These are phyloP conservation scores for Pyrenula aspistea DNA, from an alignment of 495 filamentous ascomycete genomes.

Conservation along the genomic window DNA sequence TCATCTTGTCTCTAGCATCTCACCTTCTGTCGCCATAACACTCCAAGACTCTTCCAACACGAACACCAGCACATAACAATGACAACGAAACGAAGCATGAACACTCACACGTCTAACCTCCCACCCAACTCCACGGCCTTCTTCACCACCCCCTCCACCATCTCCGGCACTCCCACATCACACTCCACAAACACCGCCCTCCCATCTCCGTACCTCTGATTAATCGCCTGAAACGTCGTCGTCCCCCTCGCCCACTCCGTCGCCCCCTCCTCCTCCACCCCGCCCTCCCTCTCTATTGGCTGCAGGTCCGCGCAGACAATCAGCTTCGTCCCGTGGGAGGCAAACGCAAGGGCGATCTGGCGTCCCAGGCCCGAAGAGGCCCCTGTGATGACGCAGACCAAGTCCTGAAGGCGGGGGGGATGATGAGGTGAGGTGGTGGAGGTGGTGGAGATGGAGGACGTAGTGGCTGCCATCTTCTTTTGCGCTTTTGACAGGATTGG, in stretches of 20 bases:
- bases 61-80: background rate
- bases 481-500: no score
- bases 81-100: background rate
- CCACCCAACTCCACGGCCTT: conserved; percentile 24
- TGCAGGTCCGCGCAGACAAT: background rate
- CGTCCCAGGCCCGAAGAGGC: conserved; percentile 34
- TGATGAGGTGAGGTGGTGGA: background rate
- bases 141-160: conserved; percentile 25
- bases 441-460: no score
- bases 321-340: conserved; percentile 30
- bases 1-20: background rate
- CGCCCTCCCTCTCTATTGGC: no score
- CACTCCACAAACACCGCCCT: background rate
- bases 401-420: conserved; percentile 15
- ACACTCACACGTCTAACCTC: conserved; percentile 34
- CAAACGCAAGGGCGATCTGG: conserved; percentile 30
- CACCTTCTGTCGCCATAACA: background rate
- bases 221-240: background rate
- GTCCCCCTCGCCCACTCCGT: background rate
- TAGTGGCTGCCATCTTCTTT: no score
- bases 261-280: background rate
- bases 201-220: background rate
- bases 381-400: conserved; percentile 36
- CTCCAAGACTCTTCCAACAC: background rate
- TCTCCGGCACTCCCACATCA: no score